These are phyloP conservation scores for Globisporangium sylvaticum DNA, from an alignment of 352 stramenopile genomes.

Conservation along the genomic window DNA sequence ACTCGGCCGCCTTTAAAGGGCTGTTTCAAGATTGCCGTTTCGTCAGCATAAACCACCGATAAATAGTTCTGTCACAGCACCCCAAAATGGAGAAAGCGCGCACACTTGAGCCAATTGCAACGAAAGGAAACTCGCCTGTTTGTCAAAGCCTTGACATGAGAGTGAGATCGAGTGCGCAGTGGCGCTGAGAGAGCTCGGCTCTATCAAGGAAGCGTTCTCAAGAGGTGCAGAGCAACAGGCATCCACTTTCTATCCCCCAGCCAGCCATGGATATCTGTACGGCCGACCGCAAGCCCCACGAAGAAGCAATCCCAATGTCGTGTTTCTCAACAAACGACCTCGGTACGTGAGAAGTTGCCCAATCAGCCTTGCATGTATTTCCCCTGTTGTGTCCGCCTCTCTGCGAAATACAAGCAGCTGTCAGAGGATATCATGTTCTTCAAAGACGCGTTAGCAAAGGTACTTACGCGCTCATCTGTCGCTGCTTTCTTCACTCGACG, in stretches of 20 bases:
- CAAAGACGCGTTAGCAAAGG: slow-evolving; percentile 52
- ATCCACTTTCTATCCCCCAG: too few species aligned
- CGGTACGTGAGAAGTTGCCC: too few species aligned
- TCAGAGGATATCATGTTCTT: slow-evolving; percentile 55
- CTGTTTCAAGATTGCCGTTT: neutral
- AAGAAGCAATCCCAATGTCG: slow-evolving; percentile 21
- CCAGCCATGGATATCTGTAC: slow-evolving; percentile 41
- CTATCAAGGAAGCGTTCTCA: too few species aligned
- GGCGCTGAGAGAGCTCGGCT: neutral
- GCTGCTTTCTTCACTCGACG: too few species aligned
- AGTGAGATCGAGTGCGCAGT: too few species aligned
- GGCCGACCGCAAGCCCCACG: slow-evolving; percentile 29
- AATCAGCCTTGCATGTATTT: too few species aligned
- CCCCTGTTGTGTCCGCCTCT: too few species aligned
- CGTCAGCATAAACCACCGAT: neutral
- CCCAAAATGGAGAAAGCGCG: neutral
- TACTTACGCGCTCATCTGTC: too few species aligned
- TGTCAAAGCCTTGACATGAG: neutral
- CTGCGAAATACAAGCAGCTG: too few species aligned
- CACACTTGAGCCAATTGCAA: neutral
- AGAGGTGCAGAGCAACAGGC: too few species aligned
- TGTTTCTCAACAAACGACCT: slow-evolving; percentile 38
- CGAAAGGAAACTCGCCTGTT: neutral
- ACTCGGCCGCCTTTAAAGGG: neutral
- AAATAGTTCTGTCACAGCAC: neutral